These are phyloP conservation scores for Apium graveolens DNA, from an alignment of 129 eudicot species.

Conservation along the genomic window DNA sequence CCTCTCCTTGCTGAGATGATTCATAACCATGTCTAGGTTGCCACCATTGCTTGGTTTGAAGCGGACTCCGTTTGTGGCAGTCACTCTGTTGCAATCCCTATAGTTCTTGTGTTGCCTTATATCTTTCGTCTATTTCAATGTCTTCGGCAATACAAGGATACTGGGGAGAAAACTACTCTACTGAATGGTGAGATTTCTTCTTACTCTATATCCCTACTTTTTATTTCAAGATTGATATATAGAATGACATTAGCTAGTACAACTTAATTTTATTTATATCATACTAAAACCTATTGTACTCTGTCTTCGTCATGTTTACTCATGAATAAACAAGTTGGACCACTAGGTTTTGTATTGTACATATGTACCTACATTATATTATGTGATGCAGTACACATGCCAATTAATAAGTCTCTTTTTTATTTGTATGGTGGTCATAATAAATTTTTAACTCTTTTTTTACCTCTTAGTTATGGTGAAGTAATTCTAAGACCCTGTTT, in stretches of 20 bases:
- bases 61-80: slow-evolving; percentile 98
- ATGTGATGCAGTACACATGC: neutral
- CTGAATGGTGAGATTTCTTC: slow-evolving; percentile 58
- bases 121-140: slow-evolving; percentile 91
- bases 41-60: slow-evolving; percentile 98
- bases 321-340: neutral
- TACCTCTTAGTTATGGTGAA: neutral
- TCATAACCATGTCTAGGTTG: slow-evolving; percentile 50
- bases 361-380: neutral
- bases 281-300: neutral
- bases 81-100: slow-evolving; percentile 80
- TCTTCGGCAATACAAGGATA: slow-evolving; percentile 94
- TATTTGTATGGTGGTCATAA: neutral
- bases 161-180: slow-evolving; percentile 65
- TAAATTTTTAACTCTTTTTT: neutral
- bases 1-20: neutral
- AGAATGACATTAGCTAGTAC: neutral
- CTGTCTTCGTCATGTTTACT: neutral
- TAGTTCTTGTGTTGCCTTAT: slow-evolving; percentile 87
- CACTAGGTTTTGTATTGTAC: neutral
- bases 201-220: neutral
- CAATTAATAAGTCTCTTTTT: neutral
- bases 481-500: neutral
- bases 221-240: neutral
- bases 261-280: neutral